Evolutionary conservation across 495 filamentous ascomycete genomes (phyloP).

Genomic region (Jackrogersella minutella): DNA sequence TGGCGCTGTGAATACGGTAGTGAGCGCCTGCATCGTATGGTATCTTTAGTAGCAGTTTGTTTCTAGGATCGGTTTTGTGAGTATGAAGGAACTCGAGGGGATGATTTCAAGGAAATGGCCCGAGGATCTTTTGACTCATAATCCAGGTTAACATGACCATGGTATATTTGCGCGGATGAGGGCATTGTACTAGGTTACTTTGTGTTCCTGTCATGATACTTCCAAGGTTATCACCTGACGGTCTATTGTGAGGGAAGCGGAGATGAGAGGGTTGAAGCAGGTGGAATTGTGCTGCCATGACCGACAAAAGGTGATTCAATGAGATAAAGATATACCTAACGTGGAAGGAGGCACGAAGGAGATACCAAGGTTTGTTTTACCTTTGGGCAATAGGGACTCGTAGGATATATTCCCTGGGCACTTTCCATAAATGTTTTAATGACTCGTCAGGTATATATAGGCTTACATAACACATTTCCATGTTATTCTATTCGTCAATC

Average conservation of each 20-base stretch:
- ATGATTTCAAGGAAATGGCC: background rate
- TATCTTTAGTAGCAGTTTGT: background rate
- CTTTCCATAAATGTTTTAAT: too few relatives aligned
- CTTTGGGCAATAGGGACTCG: too few relatives aligned
- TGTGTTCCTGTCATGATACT: background rate
- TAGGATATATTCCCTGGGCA: too few relatives aligned
- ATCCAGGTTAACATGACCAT: background rate
- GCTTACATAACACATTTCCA: background rate
- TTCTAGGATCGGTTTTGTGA: background rate
- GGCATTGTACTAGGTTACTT: background rate
- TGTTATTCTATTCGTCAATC: too few relatives aligned
- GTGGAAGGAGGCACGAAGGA: too few relatives aligned
- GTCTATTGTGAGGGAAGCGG: background rate
- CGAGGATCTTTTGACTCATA: background rate
- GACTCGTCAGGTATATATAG: too few relatives aligned
- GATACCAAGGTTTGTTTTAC: too few relatives aligned
- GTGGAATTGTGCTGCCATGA: background rate
- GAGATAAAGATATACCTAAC: too few relatives aligned
- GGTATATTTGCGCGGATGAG: background rate
- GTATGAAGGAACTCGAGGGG: background rate
- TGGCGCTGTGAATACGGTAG: constrained; percentile 37
- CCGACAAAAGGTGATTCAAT: too few relatives aligned
- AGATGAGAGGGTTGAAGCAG: background rate
- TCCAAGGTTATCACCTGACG: background rate
- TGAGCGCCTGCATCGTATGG: constrained; percentile 31